A percentile compares a stretch with the other conserved stretches of the same genome.
These are phyloP conservation scores for Scenedesmus sp. DNA, from an alignment of 163 green algal species.

Conservation along the genomic window DNA sequence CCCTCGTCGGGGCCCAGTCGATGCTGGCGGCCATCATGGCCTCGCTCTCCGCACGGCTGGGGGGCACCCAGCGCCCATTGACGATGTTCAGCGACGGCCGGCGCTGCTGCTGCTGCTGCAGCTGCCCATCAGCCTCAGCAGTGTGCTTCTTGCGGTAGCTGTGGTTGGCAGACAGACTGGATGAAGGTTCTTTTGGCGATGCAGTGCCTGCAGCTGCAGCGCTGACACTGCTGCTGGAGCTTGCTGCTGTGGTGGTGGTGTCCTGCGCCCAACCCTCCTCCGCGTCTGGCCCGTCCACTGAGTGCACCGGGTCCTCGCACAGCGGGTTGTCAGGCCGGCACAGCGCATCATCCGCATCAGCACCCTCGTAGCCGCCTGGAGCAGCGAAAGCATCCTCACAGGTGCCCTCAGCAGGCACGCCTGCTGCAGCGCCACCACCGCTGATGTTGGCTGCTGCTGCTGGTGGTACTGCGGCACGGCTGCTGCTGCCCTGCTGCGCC, in stretches of 20 bases:
- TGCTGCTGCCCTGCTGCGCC: not conserved
- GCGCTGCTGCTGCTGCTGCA: too few species aligned
- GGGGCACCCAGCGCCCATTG: slow-evolving; percentile 27
- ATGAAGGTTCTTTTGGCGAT: not conserved
- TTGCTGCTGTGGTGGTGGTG: not conserved
- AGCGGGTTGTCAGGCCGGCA: not conserved
- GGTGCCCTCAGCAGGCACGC: not conserved
- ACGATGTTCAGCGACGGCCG: slow-evolving; percentile 40
- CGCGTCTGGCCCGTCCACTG: slow-evolving; percentile 1
- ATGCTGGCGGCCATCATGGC: not conserved
- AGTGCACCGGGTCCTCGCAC: slow-evolving; percentile 14
- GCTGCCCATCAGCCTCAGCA: not conserved
- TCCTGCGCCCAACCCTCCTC: not conserved
- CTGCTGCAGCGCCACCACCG: not conserved
- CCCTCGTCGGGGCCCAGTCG: slow-evolving; percentile 24
- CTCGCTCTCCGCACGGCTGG: slow-evolving; percentile 6
- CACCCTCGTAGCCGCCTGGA: not conserved
- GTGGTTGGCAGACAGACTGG: not conserved
- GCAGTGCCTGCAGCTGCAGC: not conserved
- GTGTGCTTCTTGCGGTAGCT: not conserved
- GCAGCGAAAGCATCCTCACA: not conserved
- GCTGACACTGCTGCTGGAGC: not conserved
- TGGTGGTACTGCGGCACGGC: not conserved
- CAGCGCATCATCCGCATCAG: not conserved
- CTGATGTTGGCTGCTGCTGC: not conserved